phyloP scores from a whole-genome alignment of 2,329 filamentous ascomycete genomes.

The Diaporthe vexans region DNA sequence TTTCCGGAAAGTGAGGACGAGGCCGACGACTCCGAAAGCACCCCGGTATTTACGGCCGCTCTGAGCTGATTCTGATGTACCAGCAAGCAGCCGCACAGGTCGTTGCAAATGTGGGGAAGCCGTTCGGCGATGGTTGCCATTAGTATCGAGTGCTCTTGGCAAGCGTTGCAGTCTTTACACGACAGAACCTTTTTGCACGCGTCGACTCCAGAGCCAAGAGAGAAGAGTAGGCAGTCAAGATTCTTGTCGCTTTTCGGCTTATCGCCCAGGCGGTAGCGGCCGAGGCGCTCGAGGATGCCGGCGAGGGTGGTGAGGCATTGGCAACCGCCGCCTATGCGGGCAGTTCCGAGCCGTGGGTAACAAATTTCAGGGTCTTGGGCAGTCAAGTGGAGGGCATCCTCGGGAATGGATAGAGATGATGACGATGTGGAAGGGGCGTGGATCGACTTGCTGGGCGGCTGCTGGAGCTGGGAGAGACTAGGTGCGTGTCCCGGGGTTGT shows the following conservation, averaged over 20 bases:
- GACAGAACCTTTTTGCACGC: not conserved
- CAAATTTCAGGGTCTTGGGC: too few species aligned
- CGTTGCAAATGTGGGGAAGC: constrained; percentile 16
- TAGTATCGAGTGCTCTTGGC: constrained; percentile 20
- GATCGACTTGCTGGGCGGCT: not conserved
- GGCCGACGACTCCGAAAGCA: not conserved
- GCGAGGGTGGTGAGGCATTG: constrained; percentile 10
- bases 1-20: not conserved
- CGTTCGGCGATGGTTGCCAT: constrained; percentile 14
- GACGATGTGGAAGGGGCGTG: not conserved
- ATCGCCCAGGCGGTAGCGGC: constrained; percentile 9
- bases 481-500: not conserved
- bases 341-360: not conserved
- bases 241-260: not conserved
- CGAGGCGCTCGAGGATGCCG: constrained; percentile 11
- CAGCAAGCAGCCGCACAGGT: constrained; percentile 15
- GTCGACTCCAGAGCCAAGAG: not conserved
- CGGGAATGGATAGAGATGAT: not conserved
- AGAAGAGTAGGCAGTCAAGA: constrained; percentile 25
- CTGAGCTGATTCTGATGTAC: not conserved
- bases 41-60: not conserved
- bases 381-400: not conserved
- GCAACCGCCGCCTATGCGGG: constrained; percentile 1
- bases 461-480: too few species aligned
- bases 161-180: not conserved